Evolutionary conservation across 208 protist species (phyloP), one percentile per base, ranked within the genome.

Genomic region (Acanthamoeba sp.): DNA sequence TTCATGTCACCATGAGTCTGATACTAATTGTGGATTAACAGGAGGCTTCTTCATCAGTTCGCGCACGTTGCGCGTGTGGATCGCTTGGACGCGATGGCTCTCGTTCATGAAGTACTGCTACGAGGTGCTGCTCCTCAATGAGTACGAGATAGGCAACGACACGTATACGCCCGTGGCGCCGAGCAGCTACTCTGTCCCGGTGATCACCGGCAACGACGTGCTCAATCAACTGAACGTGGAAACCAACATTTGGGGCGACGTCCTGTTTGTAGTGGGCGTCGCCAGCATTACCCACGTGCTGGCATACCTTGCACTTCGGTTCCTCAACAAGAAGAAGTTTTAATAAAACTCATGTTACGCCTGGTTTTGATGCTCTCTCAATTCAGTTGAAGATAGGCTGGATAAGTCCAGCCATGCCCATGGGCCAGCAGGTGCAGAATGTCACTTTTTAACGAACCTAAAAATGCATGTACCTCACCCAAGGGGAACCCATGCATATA

Each of bases 181-280:
- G 9, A 38, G 38, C 73, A 7, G 42, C 10, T 34, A 24, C 34
- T 16, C 29, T 5, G 38, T 10, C 38, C 73, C 73, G 16, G 32
- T 80, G 12, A 80, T 80, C 69, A 80, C 84, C 14, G 88, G 88
- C 2, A 29, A 78, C 6, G 88, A 93, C 32, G 66, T 93, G 18
- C 40, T 93, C 4, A 24, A 78, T 38, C 57, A 93, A 14, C 59
- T 80, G n/a, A n/a, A n/a, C n/a, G n/a, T n/a, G n/a, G n/a, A n/a
- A n/a, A n/a, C n/a, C n/a, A n/a, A n/a, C n/a, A 78, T 93, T 12
- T 93, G 88, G 88, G 88, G 59, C 18, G 88, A 93, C 88, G 18
- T 93, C 59, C 32, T 93, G 24, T 93, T 78, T 59, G 16, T 93
- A 10, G 88, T 78, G 38, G 88, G 88, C 29, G 20, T 78, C 36